These are phyloP conservation scores for Dillenia turbinata DNA, from an alignment of 164 flowering plant species.

Conservation along the genomic window DNA sequence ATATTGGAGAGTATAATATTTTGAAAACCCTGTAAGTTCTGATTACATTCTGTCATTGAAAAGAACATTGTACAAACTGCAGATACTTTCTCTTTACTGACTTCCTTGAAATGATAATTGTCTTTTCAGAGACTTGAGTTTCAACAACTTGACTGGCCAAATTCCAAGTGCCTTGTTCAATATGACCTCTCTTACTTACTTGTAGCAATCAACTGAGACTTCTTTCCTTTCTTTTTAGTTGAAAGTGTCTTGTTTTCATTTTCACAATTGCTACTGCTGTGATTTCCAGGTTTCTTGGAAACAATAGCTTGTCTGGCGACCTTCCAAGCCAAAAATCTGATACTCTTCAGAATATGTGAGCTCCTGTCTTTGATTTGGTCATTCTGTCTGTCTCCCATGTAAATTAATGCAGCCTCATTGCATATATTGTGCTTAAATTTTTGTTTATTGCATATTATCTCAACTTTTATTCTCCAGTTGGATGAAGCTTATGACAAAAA, in stretches of 20 bases:
- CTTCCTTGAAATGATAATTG: neutral
- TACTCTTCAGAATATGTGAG: conserved; percentile 54
- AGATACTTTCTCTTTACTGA: neutral
- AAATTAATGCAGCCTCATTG: neutral
- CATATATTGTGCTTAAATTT: neutral
- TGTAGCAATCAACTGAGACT: conserved; percentile 38
- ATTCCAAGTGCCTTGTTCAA: conserved; percentile 59
- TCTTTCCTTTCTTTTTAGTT: neutral
- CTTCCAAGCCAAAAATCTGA: conserved; percentile 36
- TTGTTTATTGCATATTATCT: too few relatives aligned
- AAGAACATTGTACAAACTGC: too few relatives aligned
- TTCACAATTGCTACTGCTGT: neutral
- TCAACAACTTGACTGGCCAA: conserved; percentile 60
- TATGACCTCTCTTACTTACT: conserved; percentile 38
- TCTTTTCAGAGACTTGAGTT: conserved; percentile 71
- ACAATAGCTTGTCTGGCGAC: conserved; percentile 54
- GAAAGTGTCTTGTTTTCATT: too few relatives aligned
- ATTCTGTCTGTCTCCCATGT: neutral
- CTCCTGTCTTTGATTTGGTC: neutral
- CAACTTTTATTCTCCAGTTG: too few relatives aligned
- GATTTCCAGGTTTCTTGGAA: conserved; percentile 73
- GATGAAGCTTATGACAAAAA: too few relatives aligned
- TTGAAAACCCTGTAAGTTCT: conserved; percentile 30
- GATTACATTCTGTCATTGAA: too few relatives aligned
- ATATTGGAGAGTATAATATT: conserved; percentile 17